Evolutionary conservation across 164 flowering plant species (phyloP).

Genomic region (Buxus sempervirens): DNA sequence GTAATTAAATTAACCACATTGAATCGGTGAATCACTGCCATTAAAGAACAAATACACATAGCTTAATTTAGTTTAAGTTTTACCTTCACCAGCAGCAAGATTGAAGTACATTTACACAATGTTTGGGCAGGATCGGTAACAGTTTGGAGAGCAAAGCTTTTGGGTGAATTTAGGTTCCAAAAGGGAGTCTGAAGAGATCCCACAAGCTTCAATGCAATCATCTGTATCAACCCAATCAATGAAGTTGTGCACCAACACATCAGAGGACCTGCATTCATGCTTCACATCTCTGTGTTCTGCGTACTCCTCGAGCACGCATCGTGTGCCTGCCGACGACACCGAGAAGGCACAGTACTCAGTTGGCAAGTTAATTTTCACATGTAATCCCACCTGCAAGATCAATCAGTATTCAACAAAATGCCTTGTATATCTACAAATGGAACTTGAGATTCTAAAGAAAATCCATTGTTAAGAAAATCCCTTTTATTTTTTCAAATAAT

Average conservation of each 20-base stretch:
- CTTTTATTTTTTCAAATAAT: no score
- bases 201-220: conserved; percentile 9
- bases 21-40: no score
- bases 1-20: no score
- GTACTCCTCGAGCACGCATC: conserved; percentile 14
- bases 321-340: conserved; percentile 7
- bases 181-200: neutral
- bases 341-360: conserved; percentile 4
- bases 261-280: conserved; percentile 5
- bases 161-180: neutral
- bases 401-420: neutral
- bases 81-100: neutral
- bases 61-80: no score
- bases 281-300: neutral
- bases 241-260: conserved; percentile 5
- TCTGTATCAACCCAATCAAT: conserved; percentile 7
- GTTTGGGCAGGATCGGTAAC: neutral
- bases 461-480: neutral
- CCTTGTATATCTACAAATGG: neutral
- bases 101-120: neutral
- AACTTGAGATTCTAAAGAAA: no score
- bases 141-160: neutral
- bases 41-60: no score
- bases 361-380: conserved; percentile 12
- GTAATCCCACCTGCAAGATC: neutral